Evolutionary conservation across 2,329 filamentous ascomycete genomes (phyloP), one percentile per base, ranked within the genome.

Genomic region (Fonsecaea multimorphosa): DNA sequence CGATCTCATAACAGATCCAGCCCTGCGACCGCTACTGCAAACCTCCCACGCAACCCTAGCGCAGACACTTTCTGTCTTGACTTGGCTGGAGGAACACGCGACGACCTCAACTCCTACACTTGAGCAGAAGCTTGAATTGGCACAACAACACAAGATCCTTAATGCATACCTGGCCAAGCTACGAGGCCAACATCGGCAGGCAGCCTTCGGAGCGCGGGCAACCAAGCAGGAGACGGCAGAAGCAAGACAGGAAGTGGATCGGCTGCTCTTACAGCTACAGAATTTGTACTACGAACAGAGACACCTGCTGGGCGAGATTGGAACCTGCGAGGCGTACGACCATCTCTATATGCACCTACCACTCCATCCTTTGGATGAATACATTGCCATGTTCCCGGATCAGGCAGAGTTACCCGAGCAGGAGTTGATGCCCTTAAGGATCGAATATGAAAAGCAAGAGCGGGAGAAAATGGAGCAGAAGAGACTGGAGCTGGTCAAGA

Each of bases 241-340:
- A 77, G 91, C 91, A 56, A 88, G 93, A 56, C 91, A 94, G 73
- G 92, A 97, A 78, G 92, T 98, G 70, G 95, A 99, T 76, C 87
- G 89, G 57, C 83, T 99, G 67, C 93, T 98, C 76, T 84, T 99
- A 40, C 91, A 96, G 75, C 84, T 99, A 62, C 94, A 98, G 79
- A 99, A 99, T 75, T 82, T 99, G 7, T 96, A 95, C 77, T 99
- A 99, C 75, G 94, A 99, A 78, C 93, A 98, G 80, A 85, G 92
- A 61, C 93, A 97, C 78, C 81, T 99, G 61, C 88, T 91, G 70
- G 91, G 91, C 56, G 95, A 99, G 79, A 98, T 99, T 67, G 83
- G 87, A 0, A 92, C 91, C 8, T 98, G 95, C 77, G 91, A 97
- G 76, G 90, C 89, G 58, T 97, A 96, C 73, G 91, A 97, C 70